Evolutionary conservation across 805 yeast genomes (phyloP).

Genomic region (Groenewaldozyma salmanticensis): DNA sequence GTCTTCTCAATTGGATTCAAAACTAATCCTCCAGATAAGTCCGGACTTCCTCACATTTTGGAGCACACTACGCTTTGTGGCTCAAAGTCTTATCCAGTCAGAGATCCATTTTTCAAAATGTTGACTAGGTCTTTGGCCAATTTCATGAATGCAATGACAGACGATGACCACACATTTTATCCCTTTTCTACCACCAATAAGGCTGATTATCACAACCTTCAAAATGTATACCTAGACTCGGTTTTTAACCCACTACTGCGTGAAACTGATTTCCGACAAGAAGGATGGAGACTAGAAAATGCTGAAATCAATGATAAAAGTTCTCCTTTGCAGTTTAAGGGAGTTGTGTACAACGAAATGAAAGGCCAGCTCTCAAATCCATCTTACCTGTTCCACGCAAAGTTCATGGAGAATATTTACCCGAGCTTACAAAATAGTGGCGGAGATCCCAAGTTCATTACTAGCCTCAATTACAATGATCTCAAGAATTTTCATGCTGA

Average conservation of each 20-base stretch:
- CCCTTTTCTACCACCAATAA: conserved; percentile 93
- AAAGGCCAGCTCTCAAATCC: conserved; percentile 93
- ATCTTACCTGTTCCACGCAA: conserved; percentile 73
- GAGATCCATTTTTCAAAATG: conserved; percentile 98
- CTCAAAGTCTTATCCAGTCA: conserved; percentile 78
- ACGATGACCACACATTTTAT: conserved; percentile 88
- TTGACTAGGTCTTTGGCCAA: conserved; percentile 86
- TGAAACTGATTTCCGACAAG: conserved; percentile 80
- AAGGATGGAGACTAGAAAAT: conserved; percentile 95
- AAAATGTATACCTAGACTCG: conserved; percentile 81
- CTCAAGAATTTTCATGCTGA: conserved; percentile 63
- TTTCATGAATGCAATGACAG: conserved; percentile 99
- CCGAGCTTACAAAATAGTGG: conserved; percentile 85
- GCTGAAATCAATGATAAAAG: conserved; percentile 44
- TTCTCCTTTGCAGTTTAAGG: conserved; percentile 69
- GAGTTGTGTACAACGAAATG: conserved; percentile 98
- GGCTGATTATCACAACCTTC: conserved; percentile 70
- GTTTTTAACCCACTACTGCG: conserved; percentile 74
- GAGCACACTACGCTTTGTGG: conserved; percentile 98
- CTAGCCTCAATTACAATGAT: conserved; percentile 64
- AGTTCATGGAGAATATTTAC: conserved; percentile 72
- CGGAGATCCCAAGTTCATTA: conserved; percentile 81
- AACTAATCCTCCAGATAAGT: conserved; percentile 89
- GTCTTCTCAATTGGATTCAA: conserved; percentile 85
- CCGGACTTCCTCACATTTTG: conserved; percentile 92